phyloP scores from a whole-genome alignment of 139 green algal species.

The Closterium sp. region DNA sequence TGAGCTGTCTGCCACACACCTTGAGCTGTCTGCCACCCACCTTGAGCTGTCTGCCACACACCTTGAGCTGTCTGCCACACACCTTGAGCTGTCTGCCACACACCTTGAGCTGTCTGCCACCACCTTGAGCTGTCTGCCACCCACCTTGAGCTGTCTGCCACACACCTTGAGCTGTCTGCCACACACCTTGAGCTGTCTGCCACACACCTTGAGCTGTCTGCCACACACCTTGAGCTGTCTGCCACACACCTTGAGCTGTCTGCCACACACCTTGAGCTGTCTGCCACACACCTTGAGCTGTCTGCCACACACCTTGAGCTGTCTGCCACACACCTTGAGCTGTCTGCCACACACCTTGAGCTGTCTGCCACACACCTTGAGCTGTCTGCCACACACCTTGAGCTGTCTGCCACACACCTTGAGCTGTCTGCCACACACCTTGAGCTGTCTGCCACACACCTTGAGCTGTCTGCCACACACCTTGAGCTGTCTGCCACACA shows the following conservation, averaged over 20 bases:
- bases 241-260: not conserved
- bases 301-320: constrained; percentile 43
- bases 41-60: not conserved
- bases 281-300: constrained; percentile 21
- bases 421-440: constrained; percentile 20
- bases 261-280: constrained; percentile 38
- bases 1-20: not conserved
- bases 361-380: constrained; percentile 26
- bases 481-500: constrained; percentile 27
- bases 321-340: constrained; percentile 43
- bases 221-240: constrained; percentile 20
- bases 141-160: too few species aligned
- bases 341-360: not conserved
- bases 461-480: constrained; percentile 45
- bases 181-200: too few species aligned
- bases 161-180: constrained; percentile 43
- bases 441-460: constrained; percentile 27
- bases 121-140: constrained; percentile 39
- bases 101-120: constrained; percentile 31
- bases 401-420: not conserved
- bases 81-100: constrained; percentile 44
- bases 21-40: constrained; percentile 38
- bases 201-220: constrained; percentile 36
- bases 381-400: constrained; percentile 34
- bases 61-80: not conserved